Conservation (phyloP, 2,329 filamentous ascomycete species). For the Aspergillus quadricinctus region DNA sequence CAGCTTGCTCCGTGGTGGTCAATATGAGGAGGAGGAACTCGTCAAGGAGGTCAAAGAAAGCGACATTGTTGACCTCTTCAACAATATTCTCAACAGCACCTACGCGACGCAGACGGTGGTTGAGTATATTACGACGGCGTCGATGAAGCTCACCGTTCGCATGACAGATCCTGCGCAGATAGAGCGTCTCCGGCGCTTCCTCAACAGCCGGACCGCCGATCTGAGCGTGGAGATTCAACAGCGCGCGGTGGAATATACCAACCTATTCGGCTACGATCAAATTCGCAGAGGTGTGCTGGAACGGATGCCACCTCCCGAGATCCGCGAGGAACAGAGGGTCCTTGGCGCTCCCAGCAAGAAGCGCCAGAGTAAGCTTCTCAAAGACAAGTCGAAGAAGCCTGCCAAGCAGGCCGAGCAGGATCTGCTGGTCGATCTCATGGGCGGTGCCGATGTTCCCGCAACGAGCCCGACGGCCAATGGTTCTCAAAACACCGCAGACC, state of each 20-base stretch:
- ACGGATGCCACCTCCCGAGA: slow-evolving; percentile 96
- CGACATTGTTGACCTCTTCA: slow-evolving; percentile 90
- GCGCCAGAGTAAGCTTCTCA: slow-evolving; percentile 58
- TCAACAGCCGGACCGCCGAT: slow-evolving; percentile 75
- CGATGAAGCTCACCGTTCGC: slow-evolving; percentile 91
- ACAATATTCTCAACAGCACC: slow-evolving; percentile 86
- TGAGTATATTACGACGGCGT: slow-evolving; percentile 91
- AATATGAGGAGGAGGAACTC: slow-evolving; percentile 91
- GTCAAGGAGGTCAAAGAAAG: slow-evolving; percentile 78
- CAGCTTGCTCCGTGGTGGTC: slow-evolving; percentile 77
- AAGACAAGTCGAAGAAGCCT: slow-evolving; percentile 69
- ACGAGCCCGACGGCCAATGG: slow-evolving; percentile 53
- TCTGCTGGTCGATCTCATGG: slow-evolving; percentile 88
- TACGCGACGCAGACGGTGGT: slow-evolving; percentile 88
- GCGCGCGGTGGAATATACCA: slow-evolving; percentile 89
- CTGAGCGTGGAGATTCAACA: slow-evolving; percentile 95
- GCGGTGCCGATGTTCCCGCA: slow-evolving; percentile 64
- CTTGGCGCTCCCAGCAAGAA: slow-evolving; percentile 73
- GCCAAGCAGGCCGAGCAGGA: slow-evolving; percentile 87
- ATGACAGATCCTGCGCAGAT: slow-evolving; percentile 80
- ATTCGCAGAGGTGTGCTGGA: slow-evolving; percentile 87
- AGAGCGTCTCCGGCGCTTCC: slow-evolving; percentile 74
- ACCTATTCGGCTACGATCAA: slow-evolving; percentile 85
- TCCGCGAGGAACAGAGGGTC: slow-evolving; percentile 89
- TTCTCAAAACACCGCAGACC: slow-evolving; percentile 71